Evolutionary conservation across 345 rosid species (phyloP), one percentile per base, ranked within the genome.

Genomic region (Hypericum perforatum): DNA sequence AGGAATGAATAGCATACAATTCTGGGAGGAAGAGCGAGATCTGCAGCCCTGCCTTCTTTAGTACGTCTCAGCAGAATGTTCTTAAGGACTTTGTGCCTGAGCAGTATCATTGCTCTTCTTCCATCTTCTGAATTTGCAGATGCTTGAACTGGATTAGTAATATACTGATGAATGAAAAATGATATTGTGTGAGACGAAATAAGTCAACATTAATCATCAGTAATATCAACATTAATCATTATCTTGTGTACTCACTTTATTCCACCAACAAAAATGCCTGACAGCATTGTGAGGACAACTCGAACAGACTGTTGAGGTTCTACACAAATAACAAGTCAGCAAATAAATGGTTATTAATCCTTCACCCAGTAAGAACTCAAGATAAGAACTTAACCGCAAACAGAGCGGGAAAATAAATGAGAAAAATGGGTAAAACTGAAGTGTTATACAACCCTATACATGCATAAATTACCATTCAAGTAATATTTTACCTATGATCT

Each of bases 241-340:
- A 16, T 39, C 43, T 16, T 49, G 40, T 57, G 13, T 56, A 64
- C 78, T 81, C 58, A 92, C 98, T 76, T 77, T 85, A 71, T 92
- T 92, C 98, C 98, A 92, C 98, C 98, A 92, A 72, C 98, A 92
- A 60, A 92, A 92, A 70, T 92, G 98, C 64, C 96, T 82, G 54
- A 83, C 89, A 10, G 85, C 62, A 60, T 63, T 84, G 70, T 92
- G 98, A 49, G 86, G 76, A 60, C 98, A 92, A 70, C 65, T 77
- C 1, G 73, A 53, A 55, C 98, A 92, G 40, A 52, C 70, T 50
- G 60, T 39, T 58, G 79, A 71, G 13, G 82, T 57, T 68, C 96
- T 87, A 76, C 45, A 74, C 54, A 39, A 32, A 14, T 13, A 32
- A 46, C 22, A 32, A 46, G 22, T 22, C 32, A 22, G 32, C 32